Evolutionary conservation across 2,329 filamentous ascomycete species (phyloP).

Genomic region (Hypoxylon rubiginosum): DNA sequence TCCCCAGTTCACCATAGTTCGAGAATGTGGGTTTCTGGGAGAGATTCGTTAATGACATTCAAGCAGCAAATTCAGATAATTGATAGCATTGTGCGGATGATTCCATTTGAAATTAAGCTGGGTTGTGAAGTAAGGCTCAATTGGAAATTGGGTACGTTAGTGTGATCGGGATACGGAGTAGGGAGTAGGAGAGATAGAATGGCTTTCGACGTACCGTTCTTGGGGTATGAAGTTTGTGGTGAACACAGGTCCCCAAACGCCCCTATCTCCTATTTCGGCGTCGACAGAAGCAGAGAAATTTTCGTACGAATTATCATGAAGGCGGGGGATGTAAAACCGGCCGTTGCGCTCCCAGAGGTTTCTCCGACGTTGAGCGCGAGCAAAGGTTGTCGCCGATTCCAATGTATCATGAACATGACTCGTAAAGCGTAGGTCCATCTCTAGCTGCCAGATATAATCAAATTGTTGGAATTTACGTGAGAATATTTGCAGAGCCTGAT

Average conservation of each 20-base stretch:
- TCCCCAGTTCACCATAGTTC: slow-evolving; percentile 63
- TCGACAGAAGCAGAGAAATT: slow-evolving; percentile 61
- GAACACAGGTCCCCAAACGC: slow-evolving; percentile 57
- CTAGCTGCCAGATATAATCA: slow-evolving; percentile 73
- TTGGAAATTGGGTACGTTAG: neutral
- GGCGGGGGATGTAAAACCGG: slow-evolving; percentile 78
- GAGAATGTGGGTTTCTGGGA: slow-evolving; percentile 12
- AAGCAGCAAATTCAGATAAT: neutral
- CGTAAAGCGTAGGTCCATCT: slow-evolving; percentile 73
- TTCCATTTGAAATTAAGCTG: neutral
- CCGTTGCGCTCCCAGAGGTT: slow-evolving; percentile 80
- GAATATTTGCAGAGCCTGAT: slow-evolving; percentile 60
- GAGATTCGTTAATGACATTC: neutral
- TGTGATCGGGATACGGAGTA: neutral
- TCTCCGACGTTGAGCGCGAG: slow-evolving; percentile 73
- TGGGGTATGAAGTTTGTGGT: slow-evolving; percentile 61
- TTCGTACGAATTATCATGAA: slow-evolving; percentile 75
- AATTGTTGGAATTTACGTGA: slow-evolving; percentile 72
- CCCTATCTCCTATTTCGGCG: slow-evolving; percentile 67
- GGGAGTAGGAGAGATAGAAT: neutral
- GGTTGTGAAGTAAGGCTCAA: neutral
- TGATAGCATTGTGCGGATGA: neutral
- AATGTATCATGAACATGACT: slow-evolving; percentile 69
- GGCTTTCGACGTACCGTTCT: slow-evolving; percentile 50
- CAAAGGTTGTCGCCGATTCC: slow-evolving; percentile 68